phyloP scores from a whole-genome alignment of 2,329 filamentous ascomycete genomes.

The Orbilia quercus region DNA sequence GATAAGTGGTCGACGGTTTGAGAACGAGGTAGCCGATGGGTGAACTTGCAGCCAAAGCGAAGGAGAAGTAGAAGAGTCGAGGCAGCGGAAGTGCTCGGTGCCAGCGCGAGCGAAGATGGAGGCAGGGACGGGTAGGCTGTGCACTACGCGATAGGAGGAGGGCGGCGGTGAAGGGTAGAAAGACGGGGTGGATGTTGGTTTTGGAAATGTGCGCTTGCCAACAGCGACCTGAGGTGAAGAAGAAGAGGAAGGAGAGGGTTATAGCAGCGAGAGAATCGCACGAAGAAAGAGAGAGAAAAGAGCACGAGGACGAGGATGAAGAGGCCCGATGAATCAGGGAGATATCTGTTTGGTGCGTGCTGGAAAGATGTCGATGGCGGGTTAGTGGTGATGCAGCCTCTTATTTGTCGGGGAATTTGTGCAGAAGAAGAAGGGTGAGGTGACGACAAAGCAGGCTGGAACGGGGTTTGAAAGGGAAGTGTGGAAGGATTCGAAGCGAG shows the following conservation, averaged over 20 bases:
- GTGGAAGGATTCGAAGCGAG: conserved; percentile 25
- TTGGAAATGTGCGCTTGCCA: conserved; percentile 20
- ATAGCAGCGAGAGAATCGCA: not conserved
- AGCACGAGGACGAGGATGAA: conserved; percentile 13
- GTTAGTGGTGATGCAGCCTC: conserved; percentile 3
- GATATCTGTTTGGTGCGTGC: not conserved
- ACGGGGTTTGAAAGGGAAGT: conserved; percentile 13
- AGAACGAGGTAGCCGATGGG: conserved; percentile 44
- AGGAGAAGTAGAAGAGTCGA: conserved; percentile 10
- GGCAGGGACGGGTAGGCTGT: conserved; percentile 32
- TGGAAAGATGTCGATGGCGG: not conserved
- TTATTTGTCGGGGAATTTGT: not conserved
- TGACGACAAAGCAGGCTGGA: conserved; percentile 8
- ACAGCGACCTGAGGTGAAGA: conserved; percentile 24
- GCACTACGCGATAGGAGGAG: conserved; percentile 38
- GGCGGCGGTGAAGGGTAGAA: conserved; percentile 16
- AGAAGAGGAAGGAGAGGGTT: conserved; percentile 3
- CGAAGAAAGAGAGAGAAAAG: not conserved
- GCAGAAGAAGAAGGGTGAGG: conserved; percentile 7
- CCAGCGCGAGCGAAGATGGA: conserved; percentile 52
- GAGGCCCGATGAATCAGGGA: conserved; percentile 5
- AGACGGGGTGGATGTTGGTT: conserved; percentile 26
- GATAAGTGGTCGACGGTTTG: conserved; percentile 41
- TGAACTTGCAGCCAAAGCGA: conserved; percentile 21
- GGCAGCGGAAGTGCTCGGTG: conserved; percentile 46